These are phyloP conservation scores for Acanthamoeba polyphaga DNA, from an alignment of 208 protist genomes.

Conservation along the genomic window DNA sequence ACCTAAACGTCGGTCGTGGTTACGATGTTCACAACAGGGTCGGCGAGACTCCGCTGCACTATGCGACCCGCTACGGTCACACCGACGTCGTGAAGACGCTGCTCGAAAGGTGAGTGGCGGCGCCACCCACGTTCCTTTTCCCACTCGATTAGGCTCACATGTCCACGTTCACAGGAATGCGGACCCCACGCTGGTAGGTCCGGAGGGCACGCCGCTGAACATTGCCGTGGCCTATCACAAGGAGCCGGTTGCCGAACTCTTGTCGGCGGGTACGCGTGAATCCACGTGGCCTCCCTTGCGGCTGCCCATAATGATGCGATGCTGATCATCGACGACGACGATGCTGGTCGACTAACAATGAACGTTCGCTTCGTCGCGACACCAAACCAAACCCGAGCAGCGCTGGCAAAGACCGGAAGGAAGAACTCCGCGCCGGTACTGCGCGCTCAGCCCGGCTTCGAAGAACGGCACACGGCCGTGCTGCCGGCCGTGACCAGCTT, in stretches of 20 bases:
- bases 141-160: too few relatives aligned
- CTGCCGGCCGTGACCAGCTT: neutral
- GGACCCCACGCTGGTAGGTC: neutral
- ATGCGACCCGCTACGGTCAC: slow-evolving; percentile 1
- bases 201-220: neutral
- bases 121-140: neutral
- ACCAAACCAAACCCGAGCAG: neutral
- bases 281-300: neutral
- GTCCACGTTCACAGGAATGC: neutral
- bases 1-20: neutral
- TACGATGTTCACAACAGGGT: neutral
- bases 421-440: neutral
- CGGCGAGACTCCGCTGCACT: slow-evolving; percentile 33
- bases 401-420: neutral
- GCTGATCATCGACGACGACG: neutral
- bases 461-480: neutral
- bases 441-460: neutral
- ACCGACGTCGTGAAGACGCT: slow-evolving; percentile 22
- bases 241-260: neutral
- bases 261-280: neutral
- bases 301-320: neutral
- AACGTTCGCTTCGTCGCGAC: neutral
- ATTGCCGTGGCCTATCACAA: neutral
- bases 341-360: too few relatives aligned
- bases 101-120: neutral